Evolutionary conservation across 768 basidiomycete genomes (phyloP).

Genomic region (Albatrellus ellisii): DNA sequence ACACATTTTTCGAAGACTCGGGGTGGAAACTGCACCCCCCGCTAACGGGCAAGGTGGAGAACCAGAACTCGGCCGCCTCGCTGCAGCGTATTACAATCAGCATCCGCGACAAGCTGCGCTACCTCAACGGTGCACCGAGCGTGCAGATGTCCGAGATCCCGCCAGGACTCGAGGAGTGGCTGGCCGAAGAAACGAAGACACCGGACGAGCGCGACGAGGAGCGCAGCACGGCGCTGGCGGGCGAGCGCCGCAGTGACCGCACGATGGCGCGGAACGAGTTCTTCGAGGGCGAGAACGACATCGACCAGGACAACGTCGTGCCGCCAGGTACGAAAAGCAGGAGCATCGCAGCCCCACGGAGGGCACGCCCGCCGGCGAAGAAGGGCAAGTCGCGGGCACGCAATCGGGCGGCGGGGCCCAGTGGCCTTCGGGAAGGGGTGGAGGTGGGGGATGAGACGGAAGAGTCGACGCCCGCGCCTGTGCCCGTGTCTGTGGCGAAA

Average conservation of each 20-base stretch:
- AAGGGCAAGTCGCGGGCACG: constrained; percentile 22
- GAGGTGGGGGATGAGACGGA: constrained; percentile 20
- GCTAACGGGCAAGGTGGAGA: constrained; percentile 82
- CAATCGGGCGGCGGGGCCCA: not conserved
- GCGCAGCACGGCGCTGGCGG: constrained; percentile 37
- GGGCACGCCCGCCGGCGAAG: constrained; percentile 17
- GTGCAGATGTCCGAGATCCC: constrained; percentile 96
- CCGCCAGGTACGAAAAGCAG: constrained; percentile 16
- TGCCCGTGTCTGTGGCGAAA: too few species aligned
- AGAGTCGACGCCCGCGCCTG: not conserved
- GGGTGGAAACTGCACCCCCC: constrained; percentile 91
- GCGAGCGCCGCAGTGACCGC: constrained; percentile 41
- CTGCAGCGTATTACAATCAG: constrained; percentile 81
- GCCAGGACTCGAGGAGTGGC: constrained; percentile 70
- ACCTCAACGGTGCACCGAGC: constrained; percentile 91
- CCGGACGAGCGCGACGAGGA: constrained; percentile 65
- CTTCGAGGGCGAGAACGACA: constrained; percentile 49
- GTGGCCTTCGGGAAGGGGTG: constrained; percentile 1
- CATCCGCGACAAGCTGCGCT: constrained; percentile 80
- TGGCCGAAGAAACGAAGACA: constrained; percentile 59
- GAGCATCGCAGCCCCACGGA: not conserved
- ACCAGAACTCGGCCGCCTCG: constrained; percentile 74
- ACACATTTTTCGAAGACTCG: constrained; percentile 84
- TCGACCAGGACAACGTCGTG: constrained; percentile 21
- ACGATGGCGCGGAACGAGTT: constrained; percentile 50